These are phyloP conservation scores for Phytophthora pinifolia DNA, from an alignment of 352 stramenopile genomes.

Conservation along the genomic window DNA sequence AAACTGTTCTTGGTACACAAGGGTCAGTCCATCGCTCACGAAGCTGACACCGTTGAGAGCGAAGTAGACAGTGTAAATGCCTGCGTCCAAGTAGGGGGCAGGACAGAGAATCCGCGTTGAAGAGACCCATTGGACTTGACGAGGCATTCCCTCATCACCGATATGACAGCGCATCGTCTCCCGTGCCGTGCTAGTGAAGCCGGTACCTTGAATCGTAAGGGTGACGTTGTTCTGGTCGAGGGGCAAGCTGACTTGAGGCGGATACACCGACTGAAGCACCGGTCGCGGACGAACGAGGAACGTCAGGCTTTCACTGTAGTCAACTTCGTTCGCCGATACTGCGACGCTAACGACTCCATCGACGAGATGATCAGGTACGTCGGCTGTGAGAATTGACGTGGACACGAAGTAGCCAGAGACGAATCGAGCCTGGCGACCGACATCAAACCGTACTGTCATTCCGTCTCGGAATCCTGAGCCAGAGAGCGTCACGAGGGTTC, in stretches of 20 bases:
- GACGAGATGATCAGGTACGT: slow-evolving; percentile 20
- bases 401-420: slow-evolving; percentile 25
- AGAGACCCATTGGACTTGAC: slow-evolving; percentile 32
- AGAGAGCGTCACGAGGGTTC: slow-evolving; percentile 27
- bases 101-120: slow-evolving; percentile 33
- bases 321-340: slow-evolving; percentile 30
- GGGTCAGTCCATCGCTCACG: slow-evolving; percentile 33
- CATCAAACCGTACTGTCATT: slow-evolving; percentile 29
- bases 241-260: slow-evolving; percentile 16
- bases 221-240: background rate
- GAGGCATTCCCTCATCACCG: slow-evolving; percentile 13
- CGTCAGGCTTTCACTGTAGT: slow-evolving; percentile 37
- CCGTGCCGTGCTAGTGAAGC: slow-evolving; percentile 30
- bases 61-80: slow-evolving; percentile 44
- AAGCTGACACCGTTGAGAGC: slow-evolving; percentile 52
- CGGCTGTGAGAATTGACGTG: slow-evolving; percentile 8
- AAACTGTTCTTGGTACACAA: slow-evolving; percentile 47
- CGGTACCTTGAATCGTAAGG: slow-evolving; percentile 27
- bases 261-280: slow-evolving; percentile 30
- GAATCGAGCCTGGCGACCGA: slow-evolving; percentile 8
- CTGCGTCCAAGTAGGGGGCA: slow-evolving; percentile 31
- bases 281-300: slow-evolving; percentile 31
- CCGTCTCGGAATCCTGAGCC: slow-evolving; percentile 29
- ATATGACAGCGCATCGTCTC: slow-evolving; percentile 34
- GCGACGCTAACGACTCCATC: slow-evolving; percentile 27